Evolutionary conservation across 371 early-diverging fungal species (phyloP).

Genomic region (Mortierella sp.): DNA sequence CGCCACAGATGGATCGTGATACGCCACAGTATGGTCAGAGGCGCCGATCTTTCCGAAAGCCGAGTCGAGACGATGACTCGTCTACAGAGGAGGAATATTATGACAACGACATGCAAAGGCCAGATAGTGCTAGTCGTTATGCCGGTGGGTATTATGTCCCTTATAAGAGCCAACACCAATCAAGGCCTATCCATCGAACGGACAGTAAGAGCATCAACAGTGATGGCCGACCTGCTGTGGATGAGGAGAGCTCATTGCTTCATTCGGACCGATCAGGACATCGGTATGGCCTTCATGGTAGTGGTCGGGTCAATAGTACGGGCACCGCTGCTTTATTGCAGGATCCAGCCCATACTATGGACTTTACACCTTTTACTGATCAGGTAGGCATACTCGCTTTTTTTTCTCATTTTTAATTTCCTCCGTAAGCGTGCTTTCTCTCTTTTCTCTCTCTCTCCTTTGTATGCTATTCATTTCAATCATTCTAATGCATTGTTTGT

Average conservation of each 20-base stretch:
- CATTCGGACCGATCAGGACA: constrained; percentile 9
- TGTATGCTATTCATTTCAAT: background rate
- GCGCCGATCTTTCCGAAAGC: constrained; percentile 1
- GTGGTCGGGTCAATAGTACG: constrained; percentile 27
- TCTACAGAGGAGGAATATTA: constrained; percentile 8
- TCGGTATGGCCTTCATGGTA: background rate
- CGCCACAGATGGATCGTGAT: too few relatives aligned
- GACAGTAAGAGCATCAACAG: constrained; percentile 16
- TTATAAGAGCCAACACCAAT: constrained; percentile 6
- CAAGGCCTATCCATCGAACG: background rate
- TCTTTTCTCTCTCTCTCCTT: constrained; percentile 1
- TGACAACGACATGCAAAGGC: constrained; percentile 44
- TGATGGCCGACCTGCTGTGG: background rate
- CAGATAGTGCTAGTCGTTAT: constrained; percentile 20
- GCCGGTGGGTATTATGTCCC: background rate
- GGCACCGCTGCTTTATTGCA: constrained; percentile 27
- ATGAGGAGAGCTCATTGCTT: background rate
- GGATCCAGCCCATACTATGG: constrained; percentile 54
- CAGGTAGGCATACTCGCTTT: constrained; percentile 56
- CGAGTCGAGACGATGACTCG: background rate
- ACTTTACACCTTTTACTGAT: constrained; percentile 82
- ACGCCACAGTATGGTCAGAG: background rate
- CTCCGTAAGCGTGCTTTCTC: background rate
- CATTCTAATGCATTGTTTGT: background rate
- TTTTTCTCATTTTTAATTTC: background rate